Evolutionary conservation across 1,139 yeast species (phyloP).

Genomic region (Yamadazyma epiphylla): DNA sequence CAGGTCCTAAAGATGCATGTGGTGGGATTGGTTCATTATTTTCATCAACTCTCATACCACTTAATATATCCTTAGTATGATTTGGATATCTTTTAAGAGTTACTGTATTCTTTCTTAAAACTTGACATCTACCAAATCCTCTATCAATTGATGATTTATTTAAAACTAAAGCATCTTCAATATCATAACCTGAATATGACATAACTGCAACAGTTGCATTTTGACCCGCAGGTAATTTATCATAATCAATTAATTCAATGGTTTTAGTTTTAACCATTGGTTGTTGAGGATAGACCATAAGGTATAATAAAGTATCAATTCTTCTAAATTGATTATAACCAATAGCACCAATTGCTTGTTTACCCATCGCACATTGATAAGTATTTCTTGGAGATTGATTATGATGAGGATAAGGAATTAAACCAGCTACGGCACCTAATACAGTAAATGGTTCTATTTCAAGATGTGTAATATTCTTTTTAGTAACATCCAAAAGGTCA

Average conservation of each 20-base stretch:
- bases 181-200: conserved; percentile 99
- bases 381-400: conserved; percentile 98
- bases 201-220: conserved; percentile 98
- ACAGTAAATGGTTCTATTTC: conserved; percentile 97
- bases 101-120: conserved; percentile 88
- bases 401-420: conserved; percentile 99
- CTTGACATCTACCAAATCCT: conserved; percentile 98
- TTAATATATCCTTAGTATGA: conserved; percentile 85
- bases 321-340: conserved; percentile 95
- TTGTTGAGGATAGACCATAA: conserved; percentile 98
- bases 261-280: conserved; percentile 99
- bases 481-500: conserved; percentile 23
- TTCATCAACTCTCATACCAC: conserved; percentile 87
- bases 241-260: conserved; percentile 90
- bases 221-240: conserved; percentile 97
- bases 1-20: conserved; percentile 84
- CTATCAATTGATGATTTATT: conserved; percentile 92
- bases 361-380: conserved; percentile 99
- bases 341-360: conserved; percentile 98
- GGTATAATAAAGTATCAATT: conserved; percentile 86
- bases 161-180: conserved; percentile 95
- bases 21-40: conserved; percentile 78
- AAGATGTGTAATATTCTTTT: conserved; percentile 64
- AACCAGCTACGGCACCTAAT: conserved; percentile 96
- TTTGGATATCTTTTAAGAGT: conserved; percentile 88